phyloP scores from a whole-genome alignment of 1,139 yeast genomes.

The Scheffersomyces parashehatae region DNA sequence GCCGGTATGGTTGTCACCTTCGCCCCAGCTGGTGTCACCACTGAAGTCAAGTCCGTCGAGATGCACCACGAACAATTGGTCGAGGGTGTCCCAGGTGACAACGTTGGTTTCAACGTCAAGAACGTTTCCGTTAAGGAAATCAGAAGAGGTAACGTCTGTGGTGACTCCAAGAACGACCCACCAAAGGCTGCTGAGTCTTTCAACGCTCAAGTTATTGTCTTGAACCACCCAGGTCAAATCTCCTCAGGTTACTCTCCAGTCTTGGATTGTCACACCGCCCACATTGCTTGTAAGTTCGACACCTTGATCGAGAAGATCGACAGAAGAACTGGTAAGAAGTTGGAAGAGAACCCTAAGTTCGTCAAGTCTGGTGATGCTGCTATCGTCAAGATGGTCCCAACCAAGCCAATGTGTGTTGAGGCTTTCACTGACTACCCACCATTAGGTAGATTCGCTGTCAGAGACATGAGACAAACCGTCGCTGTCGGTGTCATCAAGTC shows the following conservation, averaged over 20 bases:
- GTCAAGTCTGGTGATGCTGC: constrained; percentile 95
- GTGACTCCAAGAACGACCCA: constrained; percentile 95
- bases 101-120: constrained; percentile 94
- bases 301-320: constrained; percentile 84
- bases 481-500: constrained; percentile 99
- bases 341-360: constrained; percentile 83
- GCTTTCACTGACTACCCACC: constrained; percentile 98
- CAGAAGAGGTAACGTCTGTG: constrained; percentile 94
- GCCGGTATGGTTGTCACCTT: constrained; percentile 90
- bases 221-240: constrained; percentile 94
- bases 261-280: constrained; percentile 93
- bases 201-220: constrained; percentile 87
- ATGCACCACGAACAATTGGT: constrained; percentile 89
- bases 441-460: constrained; percentile 98
- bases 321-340: constrained; percentile 90
- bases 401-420: constrained; percentile 60
- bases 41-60: constrained; percentile 92
- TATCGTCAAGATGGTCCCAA: constrained; percentile 73
- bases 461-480: constrained; percentile 99
- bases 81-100: constrained; percentile 93
- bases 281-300: constrained; percentile 90
- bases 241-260: constrained; percentile 94
- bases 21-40: constrained; percentile 91
- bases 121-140: constrained; percentile 92
- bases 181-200: constrained; percentile 81